Percentiles rank a stretch among this genome's conserved stretches.
Conservation (phyloP, 371 early-diverging fungal species). For the Scutellospora calospora region DNA sequence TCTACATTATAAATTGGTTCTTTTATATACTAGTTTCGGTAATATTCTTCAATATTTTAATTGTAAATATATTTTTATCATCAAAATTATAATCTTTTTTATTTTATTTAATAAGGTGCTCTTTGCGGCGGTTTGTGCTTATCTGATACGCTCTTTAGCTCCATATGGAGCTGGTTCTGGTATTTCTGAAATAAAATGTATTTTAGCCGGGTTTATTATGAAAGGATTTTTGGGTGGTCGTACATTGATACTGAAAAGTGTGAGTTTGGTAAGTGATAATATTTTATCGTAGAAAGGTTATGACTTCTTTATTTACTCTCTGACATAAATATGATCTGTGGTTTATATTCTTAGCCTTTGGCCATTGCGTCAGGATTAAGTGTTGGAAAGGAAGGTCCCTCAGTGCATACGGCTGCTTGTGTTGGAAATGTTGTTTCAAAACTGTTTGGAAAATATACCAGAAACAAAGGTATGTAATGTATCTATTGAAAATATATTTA, state of each 20-base stretch:
- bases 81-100: background rate
- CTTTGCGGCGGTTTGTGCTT: conserved; percentile 67
- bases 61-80: background rate
- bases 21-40: conserved; percentile 70
- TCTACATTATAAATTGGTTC: conserved; percentile 64
- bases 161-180: conserved; percentile 95
- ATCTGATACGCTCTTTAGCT: conserved; percentile 74
- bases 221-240: conserved; percentile 85
- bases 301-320: too few species aligned
- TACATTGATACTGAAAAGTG: conserved; percentile 86
- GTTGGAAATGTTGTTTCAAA: conserved; percentile 90
- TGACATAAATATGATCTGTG: too few species aligned
- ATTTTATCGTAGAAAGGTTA: conserved; percentile 31
- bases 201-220: conserved; percentile 92
- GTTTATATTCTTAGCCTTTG: conserved; percentile 64
- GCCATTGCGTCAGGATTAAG: conserved; percentile 90
- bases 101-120: conserved; percentile 54
- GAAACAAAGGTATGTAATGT: conserved; percentile 72
- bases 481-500: background rate
- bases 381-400: conserved; percentile 95
- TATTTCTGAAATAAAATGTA: conserved; percentile 95
- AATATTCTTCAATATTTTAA: conserved; percentile 44
- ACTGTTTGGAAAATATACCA: conserved; percentile 83
- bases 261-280: conserved; percentile 73
- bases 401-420: conserved; percentile 94